phyloP scores from a whole-genome alignment of 768 basidiomycete genomes.

The Cubamyces lactineus region DNA sequence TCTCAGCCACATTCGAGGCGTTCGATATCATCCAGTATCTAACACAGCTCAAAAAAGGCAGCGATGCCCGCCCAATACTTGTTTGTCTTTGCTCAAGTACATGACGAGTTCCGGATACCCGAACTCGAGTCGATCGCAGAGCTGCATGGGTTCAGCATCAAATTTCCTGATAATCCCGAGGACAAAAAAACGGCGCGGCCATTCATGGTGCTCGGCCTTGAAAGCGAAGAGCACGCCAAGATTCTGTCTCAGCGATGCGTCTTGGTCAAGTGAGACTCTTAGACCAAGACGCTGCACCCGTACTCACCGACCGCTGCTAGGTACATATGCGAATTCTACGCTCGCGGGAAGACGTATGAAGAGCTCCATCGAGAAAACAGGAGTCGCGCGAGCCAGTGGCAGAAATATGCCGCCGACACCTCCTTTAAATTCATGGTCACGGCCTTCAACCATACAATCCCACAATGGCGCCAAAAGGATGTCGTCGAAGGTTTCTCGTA shows the following conservation, averaged over 20 bases:
- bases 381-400: conserved; percentile 53
- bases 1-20: neutral
- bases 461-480: conserved; percentile 62
- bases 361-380: conserved; percentile 64
- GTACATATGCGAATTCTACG: conserved; percentile 79
- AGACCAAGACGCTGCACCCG: too few species aligned
- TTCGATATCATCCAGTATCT: too few species aligned
- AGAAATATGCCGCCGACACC: conserved; percentile 59
- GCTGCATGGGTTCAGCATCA: conserved; percentile 65
- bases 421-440: conserved; percentile 83
- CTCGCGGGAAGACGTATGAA: conserved; percentile 67
- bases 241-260: conserved; percentile 79
- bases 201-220: conserved; percentile 73
- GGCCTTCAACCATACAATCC: conserved; percentile 75
- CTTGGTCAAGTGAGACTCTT: conserved; percentile 68
- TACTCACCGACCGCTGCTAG: conserved; percentile 42
- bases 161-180: conserved; percentile 47
- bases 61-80: conserved; percentile 45
- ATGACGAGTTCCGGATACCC: conserved; percentile 82
- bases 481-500: conserved; percentile 83
- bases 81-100: conserved; percentile 79
- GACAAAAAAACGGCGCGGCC: conserved; percentile 62
- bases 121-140: conserved; percentile 80
- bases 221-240: conserved; percentile 71
- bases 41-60: neutral